These are phyloP conservation scores for Aspergillus neotritici DNA, from an alignment of 2,329 filamentous ascomycete genomes.

Conservation along the genomic window DNA sequence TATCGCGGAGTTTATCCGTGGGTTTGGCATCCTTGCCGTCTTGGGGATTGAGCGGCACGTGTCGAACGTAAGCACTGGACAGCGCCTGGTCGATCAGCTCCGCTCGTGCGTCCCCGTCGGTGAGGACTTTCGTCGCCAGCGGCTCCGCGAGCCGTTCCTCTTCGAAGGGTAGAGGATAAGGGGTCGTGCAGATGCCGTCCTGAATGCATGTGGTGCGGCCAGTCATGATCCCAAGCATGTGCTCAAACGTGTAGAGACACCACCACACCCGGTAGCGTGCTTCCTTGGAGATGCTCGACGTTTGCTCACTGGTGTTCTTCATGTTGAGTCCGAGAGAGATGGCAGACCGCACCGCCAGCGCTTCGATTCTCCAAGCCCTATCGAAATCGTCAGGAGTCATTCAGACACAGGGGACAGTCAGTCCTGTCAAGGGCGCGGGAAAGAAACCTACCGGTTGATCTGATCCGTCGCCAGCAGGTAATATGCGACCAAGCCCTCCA, in stretches of 20 bases:
- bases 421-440: neutral
- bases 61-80: slow-evolving; percentile 27
- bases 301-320: slow-evolving; percentile 36
- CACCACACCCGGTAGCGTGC: slow-evolving; percentile 45
- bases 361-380: slow-evolving; percentile 40
- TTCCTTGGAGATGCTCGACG: slow-evolving; percentile 38
- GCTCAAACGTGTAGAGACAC: slow-evolving; percentile 42
- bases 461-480: slow-evolving; percentile 40
- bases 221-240: slow-evolving; percentile 43
- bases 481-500: slow-evolving; percentile 40
- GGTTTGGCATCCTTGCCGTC: slow-evolving; percentile 22
- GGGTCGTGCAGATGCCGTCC: slow-evolving; percentile 40
- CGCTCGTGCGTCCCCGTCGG: slow-evolving; percentile 26
- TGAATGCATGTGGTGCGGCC: slow-evolving; percentile 40
- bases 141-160: slow-evolving; percentile 35
- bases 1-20: slow-evolving; percentile 21
- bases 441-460: slow-evolving; percentile 37
- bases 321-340: slow-evolving; percentile 42
- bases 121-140: slow-evolving; percentile 29
- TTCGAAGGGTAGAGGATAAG: slow-evolving; percentile 38
- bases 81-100: slow-evolving; percentile 26
- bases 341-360: slow-evolving; percentile 39
- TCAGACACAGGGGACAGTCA: neutral
- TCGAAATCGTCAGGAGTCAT: neutral
- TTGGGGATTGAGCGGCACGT: slow-evolving; percentile 27